Base-by-base conservation (phyloP, 768 basidiomycete genomes). In the Boletus sensibilis region DNA sequence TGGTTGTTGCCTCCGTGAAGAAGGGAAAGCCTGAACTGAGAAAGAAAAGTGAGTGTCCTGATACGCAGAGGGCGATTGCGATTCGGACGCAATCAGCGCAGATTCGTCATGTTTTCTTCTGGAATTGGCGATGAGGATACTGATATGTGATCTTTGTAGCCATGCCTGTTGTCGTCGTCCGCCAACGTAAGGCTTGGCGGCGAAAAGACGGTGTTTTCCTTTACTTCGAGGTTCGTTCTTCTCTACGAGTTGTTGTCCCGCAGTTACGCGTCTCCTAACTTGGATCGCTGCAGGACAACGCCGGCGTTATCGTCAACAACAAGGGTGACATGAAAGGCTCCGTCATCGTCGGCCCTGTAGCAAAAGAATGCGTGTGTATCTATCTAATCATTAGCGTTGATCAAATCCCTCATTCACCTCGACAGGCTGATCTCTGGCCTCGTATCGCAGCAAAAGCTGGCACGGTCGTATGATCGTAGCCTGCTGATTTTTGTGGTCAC, bases 241-340 rank as follows among this genome's bases (percentile, higher is more conserved):
- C 5, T 42, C 16, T 18, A 4, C 12, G 11, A 4, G 14, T 23
- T 29, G 20, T 20, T n/a, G 21, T 18, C 14, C 12, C 4, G 8
- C 3, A 5, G 38, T 0, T 13, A 9, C 11, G 5, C 29, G 25
- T 12, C 14, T 38, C 4, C 33, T 39, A 6, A 55, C n/a, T 45
- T 16, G 9, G 5, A 11, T 9, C 11, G 16, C 11, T 44, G 18
- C 39, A 88, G 88, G 94, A 96, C 76, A 95, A 95, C 72, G 94
- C 94, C 41, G 94, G 94, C 74, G 94, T 96, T 53, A 96, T 96
- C 60, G 94, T 98, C 68, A 98, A 97, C 81, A 89, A 92, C 70
- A 98, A 98, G 83, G 96, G 96, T 68, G 97, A 99, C 81, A 99
- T 99, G 97, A 99, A 99, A 82, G 96, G 96, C 48, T 95, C 92